A percentile compares a stretch with the other conserved stretches of the same genome.
Evolutionary conservation across 129 eudicot genomes (phyloP).

Genomic region (Pulicaria dysenterica): DNA sequence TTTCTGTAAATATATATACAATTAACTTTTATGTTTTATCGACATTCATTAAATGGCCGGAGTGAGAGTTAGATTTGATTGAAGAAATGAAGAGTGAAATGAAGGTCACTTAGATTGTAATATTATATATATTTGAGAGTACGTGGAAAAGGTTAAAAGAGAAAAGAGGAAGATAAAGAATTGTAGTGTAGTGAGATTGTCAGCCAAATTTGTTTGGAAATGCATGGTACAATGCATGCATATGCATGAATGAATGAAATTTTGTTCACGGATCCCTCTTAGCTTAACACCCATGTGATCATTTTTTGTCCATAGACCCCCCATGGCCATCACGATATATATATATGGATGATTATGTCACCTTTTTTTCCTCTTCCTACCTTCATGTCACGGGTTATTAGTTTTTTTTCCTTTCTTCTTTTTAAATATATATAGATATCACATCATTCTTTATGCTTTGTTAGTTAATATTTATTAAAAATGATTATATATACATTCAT

Average conservation of each 20-base stretch:
- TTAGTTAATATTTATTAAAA: neutral
- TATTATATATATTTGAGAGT: neutral
- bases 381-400: slow-evolving; percentile 29
- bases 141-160: slow-evolving; percentile 8
- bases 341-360: slow-evolving; percentile 28
- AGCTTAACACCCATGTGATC: slow-evolving; percentile 35
- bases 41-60: no score
- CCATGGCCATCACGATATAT: neutral
- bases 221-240: slow-evolving; percentile 11
- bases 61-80: no score
- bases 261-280: slow-evolving; percentile 36
- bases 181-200: slow-evolving; percentile 25
- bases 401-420: neutral
- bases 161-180: slow-evolving; percentile 18
- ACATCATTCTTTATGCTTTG: neutral
- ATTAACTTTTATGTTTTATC: no score
- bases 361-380: slow-evolving; percentile 6
- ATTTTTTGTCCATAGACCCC: slow-evolving; percentile 32
- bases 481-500: neutral
- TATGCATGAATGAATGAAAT: slow-evolving; percentile 21
- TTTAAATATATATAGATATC: neutral
- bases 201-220: slow-evolving; percentile 21
- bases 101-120: no score
- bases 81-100: no score
- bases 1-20: no score